A percentile compares a stretch with the other conserved stretches of the same genome.
Conservation (phyloP, 2,329 filamentous ascomycete genomes). For the Pseudodiploospora longispora region DNA sequence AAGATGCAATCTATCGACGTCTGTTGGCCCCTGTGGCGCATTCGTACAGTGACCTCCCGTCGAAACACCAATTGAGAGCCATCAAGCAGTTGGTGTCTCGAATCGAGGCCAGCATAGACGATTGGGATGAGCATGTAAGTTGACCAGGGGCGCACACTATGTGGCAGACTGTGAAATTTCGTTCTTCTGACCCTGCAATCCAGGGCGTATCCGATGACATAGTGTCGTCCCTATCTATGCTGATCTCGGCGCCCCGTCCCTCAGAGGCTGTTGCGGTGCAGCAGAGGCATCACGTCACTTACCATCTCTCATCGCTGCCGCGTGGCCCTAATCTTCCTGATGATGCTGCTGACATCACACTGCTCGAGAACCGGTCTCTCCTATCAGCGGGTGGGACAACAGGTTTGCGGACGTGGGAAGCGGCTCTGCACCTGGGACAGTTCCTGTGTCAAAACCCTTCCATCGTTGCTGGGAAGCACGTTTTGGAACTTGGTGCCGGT, state of each 20-base stretch:
- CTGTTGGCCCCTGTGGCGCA: constrained; percentile 56
- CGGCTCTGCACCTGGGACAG: constrained; percentile 63
- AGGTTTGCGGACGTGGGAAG: constrained; percentile 74
- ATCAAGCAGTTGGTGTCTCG: constrained; percentile 64
- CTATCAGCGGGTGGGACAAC: constrained; percentile 67
- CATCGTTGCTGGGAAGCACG: constrained; percentile 43
- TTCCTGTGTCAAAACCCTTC: constrained; percentile 48
- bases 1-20: constrained; percentile 55
- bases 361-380: constrained; percentile 61
- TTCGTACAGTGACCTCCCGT: constrained; percentile 49
- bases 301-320: constrained; percentile 37
- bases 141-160: background rate
- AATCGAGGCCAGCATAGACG: constrained; percentile 66
- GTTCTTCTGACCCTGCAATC: constrained; percentile 16
- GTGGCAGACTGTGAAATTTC: background rate
- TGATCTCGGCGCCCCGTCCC: constrained; percentile 57
- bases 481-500: constrained; percentile 68
- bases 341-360: constrained; percentile 37
- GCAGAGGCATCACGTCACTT: constrained; percentile 68
- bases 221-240: constrained; percentile 57
- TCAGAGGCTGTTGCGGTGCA: constrained; percentile 59
- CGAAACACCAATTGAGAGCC: constrained; percentile 61
- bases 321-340: constrained; percentile 13
- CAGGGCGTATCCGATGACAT: constrained; percentile 81
- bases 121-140: constrained; percentile 85